A percentile compares a stretch with the other conserved stretches of the same genome.
phyloP scores from a whole-genome alignment of 2,329 filamentous ascomycete genomes.

The Aureobasidium sp. region DNA sequence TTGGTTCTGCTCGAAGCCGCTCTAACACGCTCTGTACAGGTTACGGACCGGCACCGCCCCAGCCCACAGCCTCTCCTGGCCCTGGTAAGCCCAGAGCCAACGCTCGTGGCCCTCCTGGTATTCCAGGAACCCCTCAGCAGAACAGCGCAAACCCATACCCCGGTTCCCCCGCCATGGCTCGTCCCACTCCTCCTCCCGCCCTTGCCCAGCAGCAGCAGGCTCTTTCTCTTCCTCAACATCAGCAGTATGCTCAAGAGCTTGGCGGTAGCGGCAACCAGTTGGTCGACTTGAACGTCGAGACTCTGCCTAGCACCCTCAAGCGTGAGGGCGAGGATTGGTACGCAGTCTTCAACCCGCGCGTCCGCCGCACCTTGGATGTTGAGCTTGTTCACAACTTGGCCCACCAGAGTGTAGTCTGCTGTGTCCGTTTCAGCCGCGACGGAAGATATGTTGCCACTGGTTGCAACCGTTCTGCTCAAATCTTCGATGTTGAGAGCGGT shows the following conservation, averaged over 20 bases:
- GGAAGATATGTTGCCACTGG: constrained; percentile 94
- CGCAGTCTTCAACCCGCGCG: constrained; percentile 88
- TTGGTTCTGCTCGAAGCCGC: constrained; percentile 17
- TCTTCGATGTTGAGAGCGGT: constrained; percentile 85
- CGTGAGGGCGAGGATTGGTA: constrained; percentile 91
- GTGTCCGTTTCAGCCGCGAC: constrained; percentile 91
- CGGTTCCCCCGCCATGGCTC: constrained; percentile 81
- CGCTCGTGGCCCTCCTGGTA: constrained; percentile 46
- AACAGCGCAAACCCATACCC: constrained; percentile 82
- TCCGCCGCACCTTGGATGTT: constrained; percentile 84
- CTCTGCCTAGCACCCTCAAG: constrained; percentile 78
- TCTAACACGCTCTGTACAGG: constrained; percentile 41
- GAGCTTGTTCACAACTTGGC: constrained; percentile 87
- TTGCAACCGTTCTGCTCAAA: constrained; percentile 98
- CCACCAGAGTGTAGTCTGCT: constrained; percentile 96
- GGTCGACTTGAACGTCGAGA: constrained; percentile 79
- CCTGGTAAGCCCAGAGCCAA: constrained; percentile 63
- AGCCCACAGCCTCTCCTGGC: constrained; percentile 79
- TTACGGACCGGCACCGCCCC: constrained; percentile 76
- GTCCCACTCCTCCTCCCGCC: constrained; percentile 62
- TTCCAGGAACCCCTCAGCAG: constrained; percentile 86
- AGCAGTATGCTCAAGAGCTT: constrained; percentile 28
- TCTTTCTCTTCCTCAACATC: constrained; percentile 25
- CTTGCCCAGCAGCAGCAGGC: constrained; percentile 32
- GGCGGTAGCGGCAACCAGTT: constrained; percentile 60